phyloP scores from a whole-genome alignment of 148 eudicot genomes.

The Spergularia bocconei region DNA sequence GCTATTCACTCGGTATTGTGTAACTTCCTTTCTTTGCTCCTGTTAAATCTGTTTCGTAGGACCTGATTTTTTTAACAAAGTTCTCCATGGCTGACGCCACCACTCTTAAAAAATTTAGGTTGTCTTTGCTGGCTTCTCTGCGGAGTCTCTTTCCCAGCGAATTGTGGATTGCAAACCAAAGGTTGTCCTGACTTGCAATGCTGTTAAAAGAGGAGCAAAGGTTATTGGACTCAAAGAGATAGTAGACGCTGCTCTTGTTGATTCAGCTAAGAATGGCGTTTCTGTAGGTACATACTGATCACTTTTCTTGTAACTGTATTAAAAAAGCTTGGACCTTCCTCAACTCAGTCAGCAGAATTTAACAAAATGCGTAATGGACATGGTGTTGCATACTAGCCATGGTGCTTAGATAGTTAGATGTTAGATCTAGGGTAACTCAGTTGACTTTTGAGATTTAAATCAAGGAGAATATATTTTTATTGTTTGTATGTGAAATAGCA shows the following conservation, averaged over 20 bases:
- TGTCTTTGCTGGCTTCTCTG: conserved; percentile 98
- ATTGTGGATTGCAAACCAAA: conserved; percentile 95
- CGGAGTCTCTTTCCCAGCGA: conserved; percentile 91
- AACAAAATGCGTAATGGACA: neutral
- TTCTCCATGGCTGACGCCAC: conserved; percentile 9
- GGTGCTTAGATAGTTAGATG: neutral
- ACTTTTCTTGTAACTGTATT: neutral
- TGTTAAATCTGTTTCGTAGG: neutral
- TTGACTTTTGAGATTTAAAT: neutral
- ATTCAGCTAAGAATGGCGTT: conserved; percentile 58
- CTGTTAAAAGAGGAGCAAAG: conserved; percentile 88
- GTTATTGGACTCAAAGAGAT: conserved; percentile 78
- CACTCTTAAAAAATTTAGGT: conserved; percentile 46
- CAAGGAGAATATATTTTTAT: neutral
- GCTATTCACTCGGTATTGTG: conserved; percentile 92
- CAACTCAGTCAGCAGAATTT: neutral
- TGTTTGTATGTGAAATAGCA: neutral
- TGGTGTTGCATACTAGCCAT: neutral
- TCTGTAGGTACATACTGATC: conserved; percentile 49
- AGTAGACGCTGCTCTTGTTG: conserved; percentile 74
- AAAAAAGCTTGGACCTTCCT: neutral
- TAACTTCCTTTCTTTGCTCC: conserved; percentile 2
- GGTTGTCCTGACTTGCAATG: conserved; percentile 92
- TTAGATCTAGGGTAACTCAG: neutral
- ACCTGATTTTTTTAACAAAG: neutral